phyloP scores from a whole-genome alignment of 2,329 filamentous ascomycete genomes.

The Exophiala sp. region DNA sequence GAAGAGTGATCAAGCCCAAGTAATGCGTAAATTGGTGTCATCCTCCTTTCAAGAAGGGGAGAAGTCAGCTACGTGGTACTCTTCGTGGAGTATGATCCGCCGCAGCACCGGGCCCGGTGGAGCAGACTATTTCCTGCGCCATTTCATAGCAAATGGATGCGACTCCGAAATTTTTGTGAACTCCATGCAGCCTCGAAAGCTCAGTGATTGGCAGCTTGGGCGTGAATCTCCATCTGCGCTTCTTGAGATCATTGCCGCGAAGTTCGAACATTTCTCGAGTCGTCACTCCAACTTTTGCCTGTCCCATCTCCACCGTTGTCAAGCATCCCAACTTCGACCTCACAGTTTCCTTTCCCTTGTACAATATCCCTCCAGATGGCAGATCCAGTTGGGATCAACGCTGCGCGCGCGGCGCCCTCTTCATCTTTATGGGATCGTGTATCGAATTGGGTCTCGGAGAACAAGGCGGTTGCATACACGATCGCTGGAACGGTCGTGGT shows the following conservation, averaged over 20 bases:
- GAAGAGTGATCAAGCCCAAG: too few relatives aligned
- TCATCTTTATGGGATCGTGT: constrained; percentile 85
- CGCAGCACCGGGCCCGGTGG: too few relatives aligned
- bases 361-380: constrained; percentile 16
- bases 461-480: constrained; percentile 94
- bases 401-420: constrained; percentile 52
- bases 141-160: too few relatives aligned
- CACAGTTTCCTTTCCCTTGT: constrained; percentile 5
- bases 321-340: constrained; percentile 6
- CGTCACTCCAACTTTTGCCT: constrained; percentile 10
- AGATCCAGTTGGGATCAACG: constrained; percentile 20
- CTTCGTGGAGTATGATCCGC: too few relatives aligned
- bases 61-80: too few relatives aligned
- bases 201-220: too few relatives aligned
- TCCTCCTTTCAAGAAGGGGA: too few relatives aligned
- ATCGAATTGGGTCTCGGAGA: constrained; percentile 87
- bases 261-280: constrained; percentile 9
- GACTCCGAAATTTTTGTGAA: too few relatives aligned
- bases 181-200: too few relatives aligned
- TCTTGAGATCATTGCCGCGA: background rate
- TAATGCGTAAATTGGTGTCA: too few relatives aligned
- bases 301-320: constrained; percentile 5
- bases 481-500: constrained; percentile 92
- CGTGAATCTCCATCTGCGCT: background rate
- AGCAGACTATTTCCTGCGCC: too few relatives aligned